These are phyloP conservation scores for Meripilus lineatus DNA, from an alignment of 1,284 basidiomycete genomes.

Conservation along the genomic window DNA sequence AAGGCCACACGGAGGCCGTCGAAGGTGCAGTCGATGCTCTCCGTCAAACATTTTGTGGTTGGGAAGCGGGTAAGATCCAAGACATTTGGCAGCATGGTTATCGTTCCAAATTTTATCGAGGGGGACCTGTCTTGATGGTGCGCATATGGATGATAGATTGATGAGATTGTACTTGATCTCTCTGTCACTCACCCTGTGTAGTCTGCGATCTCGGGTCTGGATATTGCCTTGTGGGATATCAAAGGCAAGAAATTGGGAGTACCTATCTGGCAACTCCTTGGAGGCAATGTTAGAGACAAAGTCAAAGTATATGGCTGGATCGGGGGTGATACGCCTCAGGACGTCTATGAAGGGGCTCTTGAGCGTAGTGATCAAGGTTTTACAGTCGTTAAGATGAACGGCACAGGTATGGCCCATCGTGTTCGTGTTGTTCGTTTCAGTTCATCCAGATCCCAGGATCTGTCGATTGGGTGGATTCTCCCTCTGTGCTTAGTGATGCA, in stretches of 20 bases:
- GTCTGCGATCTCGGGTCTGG: slow-evolving; percentile 50
- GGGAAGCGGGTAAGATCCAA: slow-evolving; percentile 67
- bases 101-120: slow-evolving; percentile 67
- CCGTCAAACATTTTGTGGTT: slow-evolving; percentile 56
- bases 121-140: slow-evolving; percentile 71
- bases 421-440: background rate
- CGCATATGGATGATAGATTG: slow-evolving; percentile 1
- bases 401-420: slow-evolving; percentile 48
- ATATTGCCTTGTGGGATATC: slow-evolving; percentile 67
- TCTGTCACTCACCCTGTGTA: slow-evolving; percentile 22
- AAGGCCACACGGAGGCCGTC: slow-evolving; percentile 74
- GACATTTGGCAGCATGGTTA: slow-evolving; percentile 70
- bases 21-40: slow-evolving; percentile 69
- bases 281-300: slow-evolving; percentile 62
- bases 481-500: slow-evolving; percentile 48
- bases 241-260: slow-evolving; percentile 77
- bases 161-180: background rate
- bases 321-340: slow-evolving; percentile 66
- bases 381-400: slow-evolving; percentile 79
- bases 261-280: slow-evolving; percentile 71
- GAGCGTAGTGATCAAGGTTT: slow-evolving; percentile 67
- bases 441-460: slow-evolving; percentile 28
- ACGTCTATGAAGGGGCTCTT: slow-evolving; percentile 58
- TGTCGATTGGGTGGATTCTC: slow-evolving; percentile 46
- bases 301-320: slow-evolving; percentile 67